Evolutionary conservation across 2,329 filamentous ascomycete genomes (phyloP).

Genomic region (Teratosphaeriaceae sp.): DNA sequence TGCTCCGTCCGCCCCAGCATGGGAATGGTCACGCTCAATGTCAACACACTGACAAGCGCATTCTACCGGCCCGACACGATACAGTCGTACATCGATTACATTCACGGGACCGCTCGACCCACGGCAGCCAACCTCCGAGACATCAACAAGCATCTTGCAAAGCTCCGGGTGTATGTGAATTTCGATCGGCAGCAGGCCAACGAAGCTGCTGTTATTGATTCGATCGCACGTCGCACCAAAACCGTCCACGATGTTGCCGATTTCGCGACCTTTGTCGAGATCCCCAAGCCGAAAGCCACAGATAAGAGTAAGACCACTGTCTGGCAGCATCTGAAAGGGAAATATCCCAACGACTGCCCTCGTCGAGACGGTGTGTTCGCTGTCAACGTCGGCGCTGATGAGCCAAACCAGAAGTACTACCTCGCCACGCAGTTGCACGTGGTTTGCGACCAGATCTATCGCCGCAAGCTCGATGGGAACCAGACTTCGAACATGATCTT

Average conservation of each 20-base stretch:
- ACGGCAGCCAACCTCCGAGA: not conserved
- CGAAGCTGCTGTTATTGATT: not conserved
- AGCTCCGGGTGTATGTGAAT: conserved; percentile 6
- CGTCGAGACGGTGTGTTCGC: not conserved
- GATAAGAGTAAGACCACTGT: not conserved
- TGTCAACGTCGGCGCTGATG: not conserved
- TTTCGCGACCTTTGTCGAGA: not conserved
- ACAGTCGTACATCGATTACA: not conserved
- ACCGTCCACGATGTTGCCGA: not conserved
- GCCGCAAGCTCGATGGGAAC: not conserved
- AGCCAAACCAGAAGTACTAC: conserved; percentile 4
- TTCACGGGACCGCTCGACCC: no score
- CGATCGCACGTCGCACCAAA: not conserved
- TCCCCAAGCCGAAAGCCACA: no score
- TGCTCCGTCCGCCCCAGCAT: conserved; percentile 7
- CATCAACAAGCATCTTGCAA: not conserved
- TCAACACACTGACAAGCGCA: conserved; percentile 14
- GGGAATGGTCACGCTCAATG: conserved; percentile 10
- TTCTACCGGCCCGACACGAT: conserved; percentile 12
- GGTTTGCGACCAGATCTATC: conserved; percentile 4
- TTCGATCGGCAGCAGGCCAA: conserved; percentile 2
- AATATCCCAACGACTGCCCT: not conserved
- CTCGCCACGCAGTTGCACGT: conserved; percentile 1
- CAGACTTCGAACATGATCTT: not conserved
- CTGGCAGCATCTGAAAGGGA: not conserved